Evolutionary conservation across 2,329 filamentous ascomycete species (phyloP).

Genomic region (Ramularia endophylla): DNA sequence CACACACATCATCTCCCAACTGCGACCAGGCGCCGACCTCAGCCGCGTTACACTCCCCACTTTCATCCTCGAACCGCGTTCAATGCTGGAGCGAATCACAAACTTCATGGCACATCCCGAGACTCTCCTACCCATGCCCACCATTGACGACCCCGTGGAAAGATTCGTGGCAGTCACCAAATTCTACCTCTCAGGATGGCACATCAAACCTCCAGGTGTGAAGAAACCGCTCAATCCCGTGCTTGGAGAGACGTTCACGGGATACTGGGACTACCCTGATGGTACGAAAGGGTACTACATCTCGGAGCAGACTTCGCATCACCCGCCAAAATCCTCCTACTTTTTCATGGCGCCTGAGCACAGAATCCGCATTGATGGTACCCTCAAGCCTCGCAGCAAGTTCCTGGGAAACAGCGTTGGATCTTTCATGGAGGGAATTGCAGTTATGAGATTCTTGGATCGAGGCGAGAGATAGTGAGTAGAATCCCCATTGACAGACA

Average conservation of each 20-base stretch:
- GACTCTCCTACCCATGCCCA: conserved; percentile 80
- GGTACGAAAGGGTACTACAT: conserved; percentile 89
- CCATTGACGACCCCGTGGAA: conserved; percentile 80
- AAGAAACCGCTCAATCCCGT: conserved; percentile 98
- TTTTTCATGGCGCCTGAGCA: conserved; percentile 97
- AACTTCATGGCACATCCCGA: conserved; percentile 99
- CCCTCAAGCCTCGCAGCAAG: conserved; percentile 86
- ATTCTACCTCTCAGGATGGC: conserved; percentile 98
- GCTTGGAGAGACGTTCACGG: conserved; percentile 87
- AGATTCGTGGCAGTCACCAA: conserved; percentile 94
- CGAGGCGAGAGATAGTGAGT: conserved; percentile 85
- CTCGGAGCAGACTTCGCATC: conserved; percentile 94
- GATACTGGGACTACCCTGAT: conserved; percentile 83
- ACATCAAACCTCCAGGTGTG: conserved; percentile 94
- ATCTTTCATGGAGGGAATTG: conserved; percentile 96
- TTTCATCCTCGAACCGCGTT: conserved; percentile 95
- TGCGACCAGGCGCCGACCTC: conserved; percentile 90
- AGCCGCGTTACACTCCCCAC: conserved; percentile 92
- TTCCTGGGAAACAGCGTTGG: conserved; percentile 97
- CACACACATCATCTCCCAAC: conserved; percentile 92
- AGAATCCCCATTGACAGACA: no score
- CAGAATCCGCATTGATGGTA: conserved; percentile 90
- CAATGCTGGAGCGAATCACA: conserved; percentile 97
- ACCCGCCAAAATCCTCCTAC: conserved; percentile 97
- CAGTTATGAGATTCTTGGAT: conserved; percentile 77